Base-by-base conservation (phyloP, 768 basidiomycete genomes). In the Boletellus sp. region DNA sequence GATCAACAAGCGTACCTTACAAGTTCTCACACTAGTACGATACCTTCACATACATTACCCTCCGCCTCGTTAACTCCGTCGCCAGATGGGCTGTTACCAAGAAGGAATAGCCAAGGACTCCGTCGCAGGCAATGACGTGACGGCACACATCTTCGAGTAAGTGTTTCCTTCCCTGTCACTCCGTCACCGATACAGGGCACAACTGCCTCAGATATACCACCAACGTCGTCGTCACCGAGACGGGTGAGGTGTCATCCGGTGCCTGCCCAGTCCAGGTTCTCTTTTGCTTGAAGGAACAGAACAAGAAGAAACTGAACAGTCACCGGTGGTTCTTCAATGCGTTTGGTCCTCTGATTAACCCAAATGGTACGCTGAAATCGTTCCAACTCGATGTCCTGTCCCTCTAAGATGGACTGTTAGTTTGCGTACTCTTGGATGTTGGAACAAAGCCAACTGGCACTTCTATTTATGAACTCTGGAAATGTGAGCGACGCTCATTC, bases 251-350 rank as follows among this genome's bases (percentile, higher is more conserved):
- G 12, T 81, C 84, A 0, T 74, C 78, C 44, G 80, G 84, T n/a
- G 70, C 78, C 1, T 90, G 87, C 60, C 85, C 93, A 1, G 82
- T 91, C 51, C 94, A 94, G 68, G 77, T 90, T 58, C 73, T 98
- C 40, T 94, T 94, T 73, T 93, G 91, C 63, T 73, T 94, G 61
- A 94, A 94, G 70, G 92, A 94, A 67, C 89, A 91, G 72, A 96
- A 94, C 78, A 93, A 93, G 77, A 94, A 95, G 78, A 95, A 96
- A 68, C 77, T 95, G 59, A 95, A 95, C 74, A 89, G 87, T 59
- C 93, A 96, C 62, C 80, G 94, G 17, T 96, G 94, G 94, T 95
- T 95, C 77, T 95, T 96, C 79, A 96, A 96, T 62, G 94, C 90
- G 0, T 90, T 95, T 56, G 89, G 90, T 19, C 90, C 93, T 22